phyloP scores from a whole-genome alignment of 2,329 filamentous ascomycete genomes.

The Nemania sp. region DNA sequence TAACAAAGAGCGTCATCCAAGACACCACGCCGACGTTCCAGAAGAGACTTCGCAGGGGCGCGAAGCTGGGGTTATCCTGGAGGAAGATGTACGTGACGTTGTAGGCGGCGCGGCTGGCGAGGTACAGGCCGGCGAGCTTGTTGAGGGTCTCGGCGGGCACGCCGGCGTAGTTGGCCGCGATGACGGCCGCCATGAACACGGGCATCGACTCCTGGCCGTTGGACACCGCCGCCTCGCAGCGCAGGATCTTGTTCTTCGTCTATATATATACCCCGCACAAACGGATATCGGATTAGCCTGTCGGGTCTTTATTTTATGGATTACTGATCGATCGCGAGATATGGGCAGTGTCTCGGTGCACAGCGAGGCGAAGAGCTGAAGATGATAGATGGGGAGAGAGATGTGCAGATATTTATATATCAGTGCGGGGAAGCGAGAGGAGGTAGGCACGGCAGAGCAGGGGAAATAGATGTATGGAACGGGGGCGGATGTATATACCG shows the following conservation, averaged over 20 bases:
- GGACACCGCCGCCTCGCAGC: constrained; percentile 25
- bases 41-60: constrained; percentile 42
- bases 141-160: constrained; percentile 46
- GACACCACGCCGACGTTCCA: constrained; percentile 44
- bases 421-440: neutral
- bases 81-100: constrained; percentile 49
- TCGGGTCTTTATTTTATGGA: too few relatives aligned
- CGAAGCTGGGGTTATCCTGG: constrained; percentile 45
- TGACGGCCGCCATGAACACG: constrained; percentile 39
- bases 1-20: constrained; percentile 45
- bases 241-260: constrained; percentile 31
- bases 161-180: constrained; percentile 51
- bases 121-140: constrained; percentile 44
- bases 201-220: constrained; percentile 30
- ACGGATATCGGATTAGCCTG: constrained; percentile 2
- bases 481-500: constrained; percentile 23
- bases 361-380: neutral
- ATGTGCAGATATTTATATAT: too few relatives aligned
- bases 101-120: constrained; percentile 46
- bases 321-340: too few relatives aligned
- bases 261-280: constrained; percentile 11
- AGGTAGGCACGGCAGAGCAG: neutral
- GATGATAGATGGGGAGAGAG: neutral
- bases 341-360: neutral
- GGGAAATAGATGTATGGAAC: neutral